Evolutionary conservation across 1,284 basidiomycete species (phyloP), one percentile per base, ranked within the genome.

Genomic region (Ceraceosorus bombacis): DNA sequence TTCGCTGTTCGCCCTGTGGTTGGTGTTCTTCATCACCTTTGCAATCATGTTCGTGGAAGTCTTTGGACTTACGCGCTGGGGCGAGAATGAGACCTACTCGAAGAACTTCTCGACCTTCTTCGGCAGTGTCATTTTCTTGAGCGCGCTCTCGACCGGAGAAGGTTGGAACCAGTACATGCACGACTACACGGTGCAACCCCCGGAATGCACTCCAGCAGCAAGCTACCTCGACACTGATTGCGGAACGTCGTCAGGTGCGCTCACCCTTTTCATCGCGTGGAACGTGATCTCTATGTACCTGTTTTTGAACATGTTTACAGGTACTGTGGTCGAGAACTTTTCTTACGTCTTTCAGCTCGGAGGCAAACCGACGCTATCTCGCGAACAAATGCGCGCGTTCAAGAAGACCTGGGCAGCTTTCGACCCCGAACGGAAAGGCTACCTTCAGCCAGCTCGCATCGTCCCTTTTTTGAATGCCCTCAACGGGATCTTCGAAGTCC

Each of bases 271-370:
- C 80, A 95, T 96, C 70, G 84, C 88, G 0, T 98, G 94, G 94
- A 97, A 97, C 77, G 81, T 98, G 48, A 81, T 97, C 54, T 93
- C 10, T 46, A 10, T 12, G 17, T 56, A n/a, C 27, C 41, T 13
- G 17, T 43, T 58, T 6, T 55, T 41, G 27, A 55, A 8, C 38
- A 58, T 70, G 60, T 59, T 71, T 50, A 64, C 68, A 83, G 87
- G 86, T 87, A 90, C 93, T 64, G 89, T 97, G 59, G 92, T 97
- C 70, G 88, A 97, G 78, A 95, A 89, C 74, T 97, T 98, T 78
- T 89, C 90, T 17, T 96, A 94, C 78, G 90, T 97, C 7, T 94
- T 93, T 79, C 91, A 95, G 56, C 84, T 89, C 5, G 88, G 89
- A 17, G 87, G 87, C n/a, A 84, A 86, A 38, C 88, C 86, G 58